Percentiles rank a stretch among this genome's conserved stretches.
These are phyloP conservation scores for Gastrolobium bilobum DNA, from an alignment of 306 rosid species.

Conservation along the genomic window DNA sequence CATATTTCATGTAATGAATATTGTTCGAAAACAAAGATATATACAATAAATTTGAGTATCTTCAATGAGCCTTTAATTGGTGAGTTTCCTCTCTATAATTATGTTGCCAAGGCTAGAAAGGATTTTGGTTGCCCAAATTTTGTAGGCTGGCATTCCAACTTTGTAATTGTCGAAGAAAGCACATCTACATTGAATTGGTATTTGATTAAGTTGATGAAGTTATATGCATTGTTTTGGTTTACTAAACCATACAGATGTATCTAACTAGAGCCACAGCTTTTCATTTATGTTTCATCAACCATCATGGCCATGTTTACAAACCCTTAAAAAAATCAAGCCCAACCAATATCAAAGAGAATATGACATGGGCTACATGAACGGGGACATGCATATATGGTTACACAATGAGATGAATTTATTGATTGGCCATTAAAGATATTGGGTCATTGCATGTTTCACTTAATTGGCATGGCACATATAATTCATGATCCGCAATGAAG, in stretches of 20 bases:
- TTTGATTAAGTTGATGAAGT: constrained; percentile 6
- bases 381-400: not conserved
- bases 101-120: constrained; percentile 13
- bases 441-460: constrained; percentile 32
- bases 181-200: constrained; percentile 13
- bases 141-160: constrained; percentile 20
- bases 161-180: constrained; percentile 29
- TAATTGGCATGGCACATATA: constrained; percentile 8
- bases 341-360: constrained; percentile 33
- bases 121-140: constrained; percentile 30
- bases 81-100: constrained; percentile 13
- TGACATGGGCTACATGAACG: constrained; percentile 7
- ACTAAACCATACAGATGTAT: not conserved
- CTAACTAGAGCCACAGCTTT: constrained; percentile 3
- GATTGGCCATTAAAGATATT: not conserved
- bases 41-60: no score
- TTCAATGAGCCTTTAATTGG: no score
- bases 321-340: constrained; percentile 13
- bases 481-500: constrained; percentile 15
- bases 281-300: constrained; percentile 4
- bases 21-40: not conserved
- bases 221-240: constrained; percentile 25
- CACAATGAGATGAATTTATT: not conserved
- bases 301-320: constrained; percentile 8
- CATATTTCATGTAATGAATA: constrained; percentile 19